phyloP scores from a whole-genome alignment of 768 basidiomycete genomes.

The Tylopilus sp. region DNA sequence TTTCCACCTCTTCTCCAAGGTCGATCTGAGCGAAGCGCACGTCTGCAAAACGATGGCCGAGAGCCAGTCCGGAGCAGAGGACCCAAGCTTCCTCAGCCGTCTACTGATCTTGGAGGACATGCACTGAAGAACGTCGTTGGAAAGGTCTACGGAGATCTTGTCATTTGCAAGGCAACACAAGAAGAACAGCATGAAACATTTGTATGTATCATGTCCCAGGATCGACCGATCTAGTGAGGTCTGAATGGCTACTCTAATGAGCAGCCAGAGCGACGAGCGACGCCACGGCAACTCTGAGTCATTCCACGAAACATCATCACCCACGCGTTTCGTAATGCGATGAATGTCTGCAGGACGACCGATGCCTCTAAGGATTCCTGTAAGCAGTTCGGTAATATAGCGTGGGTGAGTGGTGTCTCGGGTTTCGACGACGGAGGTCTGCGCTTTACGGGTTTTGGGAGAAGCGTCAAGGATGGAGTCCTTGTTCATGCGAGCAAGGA shows the following conservation, averaged over 20 bases:
- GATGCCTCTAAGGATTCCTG: constrained; percentile 42
- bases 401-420: constrained; percentile 42
- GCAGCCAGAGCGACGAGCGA: constrained; percentile 48
- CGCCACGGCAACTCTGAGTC: constrained; percentile 43
- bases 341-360: constrained; percentile 27
- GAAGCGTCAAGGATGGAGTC: constrained; percentile 35
- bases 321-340: constrained; percentile 40
- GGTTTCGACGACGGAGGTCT: constrained; percentile 32
- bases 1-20: constrained; percentile 36
- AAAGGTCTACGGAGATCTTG: background rate
- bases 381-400: constrained; percentile 48
- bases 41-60: background rate
- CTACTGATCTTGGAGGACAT: constrained; percentile 37
- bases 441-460: constrained; percentile 38
- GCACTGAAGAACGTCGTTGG: constrained; percentile 36
- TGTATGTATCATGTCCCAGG: constrained; percentile 25
- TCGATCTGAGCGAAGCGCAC: constrained; percentile 14
- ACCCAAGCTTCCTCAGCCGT: constrained; percentile 37
- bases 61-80: constrained; percentile 15
- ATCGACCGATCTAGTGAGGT: constrained; percentile 28
- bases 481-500: constrained; percentile 34
- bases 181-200: constrained; percentile 33
- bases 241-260: constrained; percentile 45
- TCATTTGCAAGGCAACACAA: constrained; percentile 15
- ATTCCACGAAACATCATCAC: constrained; percentile 46